phyloP scores from a whole-genome alignment of 768 basidiomycete species.

The Tephrocybe sp. region DNA sequence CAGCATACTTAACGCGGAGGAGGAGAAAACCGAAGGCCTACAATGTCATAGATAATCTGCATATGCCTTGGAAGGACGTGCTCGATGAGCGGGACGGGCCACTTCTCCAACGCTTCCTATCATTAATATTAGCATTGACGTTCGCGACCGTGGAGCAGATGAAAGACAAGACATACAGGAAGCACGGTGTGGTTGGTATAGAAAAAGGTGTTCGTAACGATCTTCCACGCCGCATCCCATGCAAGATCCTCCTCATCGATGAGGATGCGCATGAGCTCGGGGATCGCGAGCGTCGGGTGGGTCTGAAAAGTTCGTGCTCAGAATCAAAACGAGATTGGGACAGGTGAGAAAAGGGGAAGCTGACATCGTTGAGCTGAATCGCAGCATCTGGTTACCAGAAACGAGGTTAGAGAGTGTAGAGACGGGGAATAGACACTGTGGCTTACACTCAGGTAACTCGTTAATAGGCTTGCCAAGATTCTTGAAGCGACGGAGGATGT shows the following conservation, averaged over 20 bases:
- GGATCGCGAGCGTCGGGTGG: constrained; percentile 93
- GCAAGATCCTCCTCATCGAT: constrained; percentile 87
- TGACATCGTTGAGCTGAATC: constrained; percentile 92
- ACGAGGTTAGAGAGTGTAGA: constrained; percentile 4
- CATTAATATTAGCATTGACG: neutral
- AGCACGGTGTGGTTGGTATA: constrained; percentile 96
- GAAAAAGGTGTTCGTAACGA: constrained; percentile 88
- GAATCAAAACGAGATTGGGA: neutral
- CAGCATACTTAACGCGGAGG: constrained; percentile 1
- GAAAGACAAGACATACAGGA: constrained; percentile 49
- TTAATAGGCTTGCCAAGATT: constrained; percentile 77
- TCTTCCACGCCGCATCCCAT: constrained; percentile 86
- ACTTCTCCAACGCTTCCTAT: constrained; percentile 85
- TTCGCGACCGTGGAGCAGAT: neutral
- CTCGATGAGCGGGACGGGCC: constrained; percentile 86
- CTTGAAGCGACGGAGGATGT: constrained; percentile 92
- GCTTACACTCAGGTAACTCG: constrained; percentile 78
- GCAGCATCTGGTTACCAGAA: constrained; percentile 57
- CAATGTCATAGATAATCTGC: constrained; percentile 92
- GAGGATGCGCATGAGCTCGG: constrained; percentile 90
- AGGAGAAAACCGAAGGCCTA: constrained; percentile 31
- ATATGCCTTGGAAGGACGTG: constrained; percentile 84
- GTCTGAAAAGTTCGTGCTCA: constrained; percentile 45
- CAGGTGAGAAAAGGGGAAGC: neutral
- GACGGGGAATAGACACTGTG: neutral